phyloP scores from a whole-genome alignment of 345 rosid species.

The Rhizophora apiculata region DNA sequence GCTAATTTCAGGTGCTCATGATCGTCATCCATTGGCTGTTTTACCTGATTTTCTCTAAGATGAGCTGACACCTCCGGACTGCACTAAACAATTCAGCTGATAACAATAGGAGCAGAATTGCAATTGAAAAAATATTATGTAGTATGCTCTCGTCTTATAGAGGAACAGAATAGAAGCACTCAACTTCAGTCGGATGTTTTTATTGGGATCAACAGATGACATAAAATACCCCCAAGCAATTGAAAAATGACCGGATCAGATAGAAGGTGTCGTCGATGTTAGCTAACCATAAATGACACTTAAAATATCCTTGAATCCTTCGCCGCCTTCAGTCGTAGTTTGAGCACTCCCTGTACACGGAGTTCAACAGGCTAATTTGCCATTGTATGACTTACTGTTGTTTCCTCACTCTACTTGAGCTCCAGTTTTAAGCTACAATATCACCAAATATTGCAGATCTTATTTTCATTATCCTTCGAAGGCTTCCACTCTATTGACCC shows the following conservation, averaged over 20 bases:
- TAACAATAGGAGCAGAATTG: no score
- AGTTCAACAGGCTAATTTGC: slow-evolving; percentile 2
- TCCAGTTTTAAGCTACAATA: slow-evolving; percentile 5
- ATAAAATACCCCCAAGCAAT: slow-evolving; percentile 17
- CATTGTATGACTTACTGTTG: slow-evolving; percentile 11
- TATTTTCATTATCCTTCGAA: neutral
- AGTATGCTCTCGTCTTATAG: no score
- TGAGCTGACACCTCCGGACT: no score
- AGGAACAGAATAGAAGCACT: no score
- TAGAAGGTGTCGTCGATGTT: slow-evolving; percentile 36
- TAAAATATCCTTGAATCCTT: neutral
- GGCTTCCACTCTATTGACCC: no score
- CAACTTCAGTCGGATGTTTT: no score
- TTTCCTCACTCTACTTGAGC: slow-evolving; percentile 21
- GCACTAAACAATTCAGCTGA: no score
- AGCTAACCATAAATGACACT: slow-evolving; percentile 19
- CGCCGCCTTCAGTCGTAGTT: neutral
- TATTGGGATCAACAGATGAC: slow-evolving; percentile 19
- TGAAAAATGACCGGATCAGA: slow-evolving; percentile 37
- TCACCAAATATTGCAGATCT: neutral
- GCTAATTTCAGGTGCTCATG: no score
- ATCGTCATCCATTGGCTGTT: no score
- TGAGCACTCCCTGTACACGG: slow-evolving; percentile 1
- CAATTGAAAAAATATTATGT: no score
- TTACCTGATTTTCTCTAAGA: no score